These are phyloP conservation scores for Pseudofabraea citricarpa DNA, from an alignment of 2,329 filamentous ascomycete species.

Conservation along the genomic window DNA sequence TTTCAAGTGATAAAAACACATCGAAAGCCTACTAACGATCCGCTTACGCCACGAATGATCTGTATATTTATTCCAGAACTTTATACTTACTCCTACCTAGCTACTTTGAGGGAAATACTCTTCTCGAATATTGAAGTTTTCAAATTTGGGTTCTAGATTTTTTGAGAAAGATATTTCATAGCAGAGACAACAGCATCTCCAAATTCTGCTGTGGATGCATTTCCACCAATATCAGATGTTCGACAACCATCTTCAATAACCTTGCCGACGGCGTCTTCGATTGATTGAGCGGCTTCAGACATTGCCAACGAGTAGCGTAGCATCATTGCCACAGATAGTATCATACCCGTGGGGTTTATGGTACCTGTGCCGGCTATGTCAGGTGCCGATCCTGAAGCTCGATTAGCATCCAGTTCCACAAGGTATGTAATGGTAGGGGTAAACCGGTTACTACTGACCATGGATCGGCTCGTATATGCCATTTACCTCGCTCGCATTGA, in stretches of 20 bases:
- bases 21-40: too few relatives aligned
- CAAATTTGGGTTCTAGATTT: background rate
- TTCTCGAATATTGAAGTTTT: too few relatives aligned
- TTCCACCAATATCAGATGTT: constrained; percentile 3
- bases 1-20: too few relatives aligned
- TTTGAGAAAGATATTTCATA: constrained; percentile 4
- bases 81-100: too few relatives aligned
- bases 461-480: constrained; percentile 3
- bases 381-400: background rate
- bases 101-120: too few relatives aligned
- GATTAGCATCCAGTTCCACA: background rate
- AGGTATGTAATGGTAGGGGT: background rate
- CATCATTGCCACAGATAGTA: constrained; percentile 4
- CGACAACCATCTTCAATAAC: constrained; percentile 2
- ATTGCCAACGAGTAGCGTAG: constrained; percentile 2
- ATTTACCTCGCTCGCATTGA: background rate
- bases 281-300: background rate
- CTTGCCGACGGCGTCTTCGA: constrained; percentile 2
- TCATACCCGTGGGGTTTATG: constrained; percentile 3
- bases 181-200: constrained; percentile 3
- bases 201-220: constrained; percentile 1
- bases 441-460: background rate
- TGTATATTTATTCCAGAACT: too few relatives aligned
- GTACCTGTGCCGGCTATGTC: constrained; percentile 8
- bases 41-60: too few relatives aligned